Evolutionary conservation across 257 asterid species (phyloP), one percentile per base, ranked within the genome.

Genomic region (Gentiana straminea): DNA sequence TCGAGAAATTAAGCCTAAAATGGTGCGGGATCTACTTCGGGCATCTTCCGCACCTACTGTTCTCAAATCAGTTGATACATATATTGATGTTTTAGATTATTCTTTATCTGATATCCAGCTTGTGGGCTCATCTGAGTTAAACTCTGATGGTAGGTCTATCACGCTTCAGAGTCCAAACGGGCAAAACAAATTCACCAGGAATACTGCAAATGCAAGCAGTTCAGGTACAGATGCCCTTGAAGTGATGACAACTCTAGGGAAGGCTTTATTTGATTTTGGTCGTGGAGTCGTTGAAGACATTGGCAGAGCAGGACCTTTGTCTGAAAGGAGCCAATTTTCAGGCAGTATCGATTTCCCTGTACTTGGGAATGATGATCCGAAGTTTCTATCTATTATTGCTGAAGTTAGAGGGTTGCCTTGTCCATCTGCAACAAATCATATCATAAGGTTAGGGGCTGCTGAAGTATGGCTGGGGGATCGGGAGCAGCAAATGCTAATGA

Each of bases 241-340:
- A 63, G 82, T 90, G 93, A 63, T 90, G 91, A 77, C 94, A 35
- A 86, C 72, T 75, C 75, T 90, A 57, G 96, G 97, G 61, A 86
- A 79, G 76, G 97, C 97, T 62, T 68, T 90, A 64, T 82, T 86
- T 76, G 94, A 84, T 80, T 79, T 90, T 72, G 94, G 97, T 48
- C 94, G 96, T 55, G 96, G 73, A 37, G 96, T 90, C 68, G 97
- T 86, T 74, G 97, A 84, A 80, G 97, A 90, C 75, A 80, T 90
- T 70, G 93, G 97, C 51, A 73, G 77, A 76, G 64, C 81, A 57
- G 94, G 89, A 64, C 77, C 92, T 59, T 74, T 80, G 15, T 71
- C 80, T 62, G 82, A 77, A 58, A 75, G 83, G 70, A 68, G 70
- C 73, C 65, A 63, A 35, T 10, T 71, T 72, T 51, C 72, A 24